Base-by-base conservation (phyloP, 192 early-diverging fungal species). In the Umbelopsis ramanniana region DNA sequence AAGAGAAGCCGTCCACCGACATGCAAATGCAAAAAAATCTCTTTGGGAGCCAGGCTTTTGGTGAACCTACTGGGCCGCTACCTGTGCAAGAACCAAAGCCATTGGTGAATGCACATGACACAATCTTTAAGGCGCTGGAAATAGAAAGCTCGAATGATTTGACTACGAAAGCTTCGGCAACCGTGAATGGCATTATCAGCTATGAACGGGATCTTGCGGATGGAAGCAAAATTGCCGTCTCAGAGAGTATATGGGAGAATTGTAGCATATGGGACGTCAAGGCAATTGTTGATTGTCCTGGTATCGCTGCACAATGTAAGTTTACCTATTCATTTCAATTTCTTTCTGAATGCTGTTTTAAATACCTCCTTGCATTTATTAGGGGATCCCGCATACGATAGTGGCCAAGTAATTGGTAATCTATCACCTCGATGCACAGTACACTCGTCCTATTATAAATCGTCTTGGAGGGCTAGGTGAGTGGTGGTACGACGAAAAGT, bases 201-300 rank as follows among this genome's bases (percentile, higher is more conserved):
- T 63, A 63, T 19, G 29, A 63, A n/a, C 33, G 29, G 17, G 29
- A 63, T 4, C 57, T 63, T 29, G 29, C 57, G 5, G 57, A 63
- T 17, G 57, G 57, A 4, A 63, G 29, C 33, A 63, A 63, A 26
- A 29, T 19, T 5, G 57, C 14, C 8, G 33, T 63, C 17, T 38
- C 26, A 29, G 79, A 83, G 33, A 71, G 81, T 38, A 33, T 73
- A 2, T 85, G 82, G 74, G 68, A 81, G 9, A 46, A 75, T 19
- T 85, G 80, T 33, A 74, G 78, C 37, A 80, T 85, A 46, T 85
- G 84, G 84, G 84, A 85, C 60, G 72, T 81, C 19, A 85, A 85
- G 60, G 79, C 84, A 0, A 78, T 76, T 9, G 19, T 85, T 26
- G 82, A 81, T 48, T 81, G 76, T 69, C 38, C 73, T 12, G 76